These are phyloP conservation scores for Neonectria sp. DNA, from an alignment of 2,329 filamentous ascomycete genomes.

Conservation along the genomic window DNA sequence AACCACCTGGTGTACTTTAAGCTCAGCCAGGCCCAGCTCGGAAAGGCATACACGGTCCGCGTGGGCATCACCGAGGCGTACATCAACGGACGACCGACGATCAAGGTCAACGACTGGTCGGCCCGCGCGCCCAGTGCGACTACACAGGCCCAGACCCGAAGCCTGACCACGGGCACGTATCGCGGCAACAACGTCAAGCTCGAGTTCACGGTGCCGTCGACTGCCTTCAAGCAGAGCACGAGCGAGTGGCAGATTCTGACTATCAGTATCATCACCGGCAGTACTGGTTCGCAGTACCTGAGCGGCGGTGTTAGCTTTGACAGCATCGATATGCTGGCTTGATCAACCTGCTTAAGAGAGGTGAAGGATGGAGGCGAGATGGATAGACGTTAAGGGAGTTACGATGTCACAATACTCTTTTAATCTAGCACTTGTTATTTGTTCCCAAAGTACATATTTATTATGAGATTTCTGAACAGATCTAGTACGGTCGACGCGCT, in stretches of 20 bases:
- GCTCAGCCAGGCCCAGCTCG: constrained; percentile 48
- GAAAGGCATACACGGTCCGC: constrained; percentile 45
- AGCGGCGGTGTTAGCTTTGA: constrained; percentile 51
- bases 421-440: neutral
- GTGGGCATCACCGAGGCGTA: constrained; percentile 52
- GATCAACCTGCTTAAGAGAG: neutral
- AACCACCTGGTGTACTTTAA: constrained; percentile 58
- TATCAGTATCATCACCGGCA: constrained; percentile 49
- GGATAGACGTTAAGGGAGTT: neutral
- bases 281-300: constrained; percentile 45
- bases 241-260: constrained; percentile 49
- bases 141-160: constrained; percentile 49
- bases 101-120: constrained; percentile 50
- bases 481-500: neutral
- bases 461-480: neutral
- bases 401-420: neutral
- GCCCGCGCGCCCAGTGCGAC: constrained; percentile 46
- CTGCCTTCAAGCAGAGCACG: constrained; percentile 47
- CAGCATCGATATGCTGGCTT: constrained; percentile 45
- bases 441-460: neutral
- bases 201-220: constrained; percentile 46
- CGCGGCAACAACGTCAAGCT: constrained; percentile 50
- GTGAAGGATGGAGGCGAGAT: no score
- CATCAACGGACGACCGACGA: constrained; percentile 50
- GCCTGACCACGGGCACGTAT: constrained; percentile 53